Conservation (phyloP, 306 rosid species). For the Fagus sylvatica region DNA sequence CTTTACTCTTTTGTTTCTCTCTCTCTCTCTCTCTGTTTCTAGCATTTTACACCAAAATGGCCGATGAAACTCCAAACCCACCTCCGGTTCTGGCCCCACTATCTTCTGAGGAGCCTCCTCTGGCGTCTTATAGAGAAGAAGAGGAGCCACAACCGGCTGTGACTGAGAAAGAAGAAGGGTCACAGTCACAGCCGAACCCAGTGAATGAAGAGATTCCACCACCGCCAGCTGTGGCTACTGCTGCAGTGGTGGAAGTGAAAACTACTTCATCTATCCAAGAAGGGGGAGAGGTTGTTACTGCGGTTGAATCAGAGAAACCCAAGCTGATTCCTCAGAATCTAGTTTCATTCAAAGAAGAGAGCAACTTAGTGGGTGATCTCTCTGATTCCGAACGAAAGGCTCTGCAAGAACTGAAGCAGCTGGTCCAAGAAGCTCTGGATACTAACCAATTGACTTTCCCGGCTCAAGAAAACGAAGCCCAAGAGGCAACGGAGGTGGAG, state of each 20-base stretch:
- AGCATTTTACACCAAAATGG: constrained; percentile 33
- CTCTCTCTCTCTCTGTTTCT: not conserved
- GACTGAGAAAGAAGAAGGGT: constrained; percentile 8
- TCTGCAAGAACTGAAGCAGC: constrained; percentile 49
- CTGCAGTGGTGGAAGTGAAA: constrained; percentile 14
- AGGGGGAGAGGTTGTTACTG: constrained; percentile 20
- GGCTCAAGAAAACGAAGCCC: constrained; percentile 5
- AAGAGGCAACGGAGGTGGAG: constrained; percentile 29
- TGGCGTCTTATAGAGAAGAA: constrained; percentile 1
- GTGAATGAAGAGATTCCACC: constrained; percentile 2
- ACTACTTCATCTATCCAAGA: constrained; percentile 17
- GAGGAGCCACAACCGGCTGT: not conserved
- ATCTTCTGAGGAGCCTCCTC: not conserved
- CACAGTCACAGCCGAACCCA: not conserved
- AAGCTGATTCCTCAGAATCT: constrained; percentile 41
- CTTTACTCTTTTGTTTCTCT: not conserved
- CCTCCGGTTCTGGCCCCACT: not conserved
- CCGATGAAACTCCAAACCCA: constrained; percentile 41
- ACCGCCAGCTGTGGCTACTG: not conserved
- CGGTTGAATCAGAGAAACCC: constrained; percentile 19
- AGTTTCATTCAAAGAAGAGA: constrained; percentile 79
- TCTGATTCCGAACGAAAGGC: constrained; percentile 53
- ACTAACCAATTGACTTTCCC: constrained; percentile 23
- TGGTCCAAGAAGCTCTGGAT: constrained; percentile 40
- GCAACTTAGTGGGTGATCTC: constrained; percentile 69